Evolutionary conservation across 345 rosid genomes (phyloP), one percentile per base, ranked within the genome.

Genomic region (Eucalyptus cladocalyx): DNA sequence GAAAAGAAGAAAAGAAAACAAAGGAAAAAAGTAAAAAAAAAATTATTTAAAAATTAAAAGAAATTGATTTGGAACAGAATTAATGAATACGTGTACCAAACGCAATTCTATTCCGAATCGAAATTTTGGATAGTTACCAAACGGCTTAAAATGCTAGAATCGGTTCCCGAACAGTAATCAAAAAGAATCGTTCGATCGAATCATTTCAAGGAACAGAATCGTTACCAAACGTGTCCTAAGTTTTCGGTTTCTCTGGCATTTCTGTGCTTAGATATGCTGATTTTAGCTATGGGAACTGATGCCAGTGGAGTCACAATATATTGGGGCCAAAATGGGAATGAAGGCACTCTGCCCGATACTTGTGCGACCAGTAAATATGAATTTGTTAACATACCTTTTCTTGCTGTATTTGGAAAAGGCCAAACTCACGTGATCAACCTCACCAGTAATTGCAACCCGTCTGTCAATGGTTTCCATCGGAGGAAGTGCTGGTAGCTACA

Each of bases 371-470:
- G 94, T 12, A 89, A 87, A 56, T 96, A 93, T 87, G 80, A 92
- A 58, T 92, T 89, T 81, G 94, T 95, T 32, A 95, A 92, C 92
- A 62, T 95, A 6, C 95, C 96, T 14, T 94, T 95, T 87, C 96
- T 95, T 65, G 88, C 91, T 89, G 90, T 89, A 87, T 95, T 95
- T 24, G 96, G 97, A 80, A 91, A 85, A 9, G 95, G 96, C 34
- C 94, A 86, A 43, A 85, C 89, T 90, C 95, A 96, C 13, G 88
- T 37, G 88, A 86, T 95, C 87, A 92, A 94, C 91, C 94, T 95
- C 15, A 95, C 96, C 51, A 93, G 97, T 19, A 93, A 93, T 87
- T 94, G 96, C 88, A 89, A 91, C 91, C 96, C 94, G 3, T 90
- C 92, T 23, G 45, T 92, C 50, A 87, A 90, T 12, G 89, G 91